Conservation (phyloP, 352 stramenopile genomes). For the Phytophthora citrophthora region DNA sequence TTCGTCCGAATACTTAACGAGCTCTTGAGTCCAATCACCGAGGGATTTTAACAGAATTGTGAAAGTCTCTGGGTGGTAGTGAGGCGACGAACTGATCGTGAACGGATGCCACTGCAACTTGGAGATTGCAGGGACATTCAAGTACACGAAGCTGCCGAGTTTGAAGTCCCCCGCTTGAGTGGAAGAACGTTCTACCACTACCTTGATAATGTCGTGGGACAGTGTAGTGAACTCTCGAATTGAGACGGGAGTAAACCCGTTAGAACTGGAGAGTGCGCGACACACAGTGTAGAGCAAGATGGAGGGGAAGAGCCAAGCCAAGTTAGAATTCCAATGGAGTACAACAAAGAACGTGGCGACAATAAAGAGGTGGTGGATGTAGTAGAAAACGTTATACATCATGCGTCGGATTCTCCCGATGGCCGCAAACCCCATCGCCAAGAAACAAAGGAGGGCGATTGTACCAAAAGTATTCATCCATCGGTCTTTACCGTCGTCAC, state of each 20-base stretch:
- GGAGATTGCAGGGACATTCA: slow-evolving; percentile 47
- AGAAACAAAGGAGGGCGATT: slow-evolving; percentile 44
- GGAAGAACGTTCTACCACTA: slow-evolving; percentile 36
- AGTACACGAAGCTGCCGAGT: slow-evolving; percentile 51
- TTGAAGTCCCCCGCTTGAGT: slow-evolving; percentile 27
- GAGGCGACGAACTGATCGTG: slow-evolving; percentile 50
- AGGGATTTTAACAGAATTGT: slow-evolving; percentile 59
- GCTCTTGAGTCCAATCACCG: slow-evolving; percentile 52
- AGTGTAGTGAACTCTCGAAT: slow-evolving; percentile 40
- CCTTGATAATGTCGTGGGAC: slow-evolving; percentile 36
- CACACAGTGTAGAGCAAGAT: slow-evolving; percentile 48
- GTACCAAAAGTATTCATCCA: slow-evolving; percentile 62
- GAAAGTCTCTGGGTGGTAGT: slow-evolving; percentile 31
- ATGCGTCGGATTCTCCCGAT: slow-evolving; percentile 45
- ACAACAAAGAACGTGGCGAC: slow-evolving; percentile 45
- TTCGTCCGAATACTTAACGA: slow-evolving; percentile 43
- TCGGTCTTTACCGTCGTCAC: slow-evolving; percentile 26
- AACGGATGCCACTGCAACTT: slow-evolving; percentile 61
- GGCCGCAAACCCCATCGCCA: slow-evolving; percentile 49
- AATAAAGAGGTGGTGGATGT: slow-evolving; percentile 53
- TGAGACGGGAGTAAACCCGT: slow-evolving; percentile 33
- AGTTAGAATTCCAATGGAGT: slow-evolving; percentile 42
- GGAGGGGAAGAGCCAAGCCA: slow-evolving; percentile 46
- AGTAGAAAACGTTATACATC: slow-evolving; percentile 55
- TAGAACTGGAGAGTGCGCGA: slow-evolving; percentile 41